Conservation (phyloP, 768 basidiomycete species). For the Flagelloscypha sp. region DNA sequence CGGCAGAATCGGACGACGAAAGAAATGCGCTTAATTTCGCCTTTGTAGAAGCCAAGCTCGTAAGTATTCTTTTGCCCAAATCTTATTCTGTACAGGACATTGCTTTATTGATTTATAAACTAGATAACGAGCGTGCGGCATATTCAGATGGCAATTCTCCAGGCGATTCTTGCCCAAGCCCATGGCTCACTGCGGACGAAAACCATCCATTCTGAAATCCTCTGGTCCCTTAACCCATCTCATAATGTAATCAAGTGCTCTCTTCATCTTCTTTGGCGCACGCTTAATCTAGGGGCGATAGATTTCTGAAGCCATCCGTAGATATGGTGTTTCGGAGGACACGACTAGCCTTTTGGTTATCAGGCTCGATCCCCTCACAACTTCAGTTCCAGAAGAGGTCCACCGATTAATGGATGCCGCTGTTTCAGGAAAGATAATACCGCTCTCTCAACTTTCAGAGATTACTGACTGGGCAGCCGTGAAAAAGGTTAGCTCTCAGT, state of each 20-base stretch:
- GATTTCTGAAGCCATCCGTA: slow-evolving; percentile 84
- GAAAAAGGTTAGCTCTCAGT: slow-evolving; percentile 69
- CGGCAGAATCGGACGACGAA: slow-evolving; percentile 47
- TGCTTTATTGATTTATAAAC: slow-evolving; percentile 7
- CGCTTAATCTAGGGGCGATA: no score
- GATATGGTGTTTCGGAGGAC: slow-evolving; percentile 73
- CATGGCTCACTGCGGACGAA: slow-evolving; percentile 64
- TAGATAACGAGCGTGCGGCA: slow-evolving; percentile 83
- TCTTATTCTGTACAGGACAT: slow-evolving; percentile 3
- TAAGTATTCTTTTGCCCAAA: slow-evolving; percentile 31
- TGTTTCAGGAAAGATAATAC: slow-evolving; percentile 49
- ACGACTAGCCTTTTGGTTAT: slow-evolving; percentile 67
- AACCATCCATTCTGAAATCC: slow-evolving; percentile 84
- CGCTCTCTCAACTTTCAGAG: slow-evolving; percentile 33
- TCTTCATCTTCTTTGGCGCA: not conserved
- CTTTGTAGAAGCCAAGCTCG: slow-evolving; percentile 81
- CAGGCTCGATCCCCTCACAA: slow-evolving; percentile 40
- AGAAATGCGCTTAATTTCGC: slow-evolving; percentile 81
- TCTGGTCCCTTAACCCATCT: slow-evolving; percentile 81
- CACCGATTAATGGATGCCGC: slow-evolving; percentile 45
- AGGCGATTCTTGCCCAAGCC: slow-evolving; percentile 64
- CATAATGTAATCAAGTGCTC: slow-evolving; percentile 52
- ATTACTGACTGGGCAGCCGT: slow-evolving; percentile 67
- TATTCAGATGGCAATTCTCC: slow-evolving; percentile 75
- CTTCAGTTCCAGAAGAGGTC: slow-evolving; percentile 27